These are phyloP conservation scores for Kingdonia uniflora DNA, from an alignment of 164 flowering plant genomes.

Conservation along the genomic window DNA sequence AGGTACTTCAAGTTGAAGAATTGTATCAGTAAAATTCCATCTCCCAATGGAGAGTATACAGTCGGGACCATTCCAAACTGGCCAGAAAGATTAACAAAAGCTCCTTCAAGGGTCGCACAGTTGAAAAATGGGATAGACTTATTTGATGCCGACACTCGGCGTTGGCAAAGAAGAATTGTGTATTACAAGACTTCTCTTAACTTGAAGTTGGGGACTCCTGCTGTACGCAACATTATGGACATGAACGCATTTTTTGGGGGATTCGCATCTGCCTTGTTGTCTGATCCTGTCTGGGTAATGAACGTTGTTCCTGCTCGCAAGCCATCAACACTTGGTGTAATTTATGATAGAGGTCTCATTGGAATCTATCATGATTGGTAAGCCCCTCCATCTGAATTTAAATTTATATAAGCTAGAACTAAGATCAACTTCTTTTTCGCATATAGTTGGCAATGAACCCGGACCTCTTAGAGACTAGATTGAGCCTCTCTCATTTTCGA, in stretches of 20 bases:
- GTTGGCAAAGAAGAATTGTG: conserved; percentile 78
- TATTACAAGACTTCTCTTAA: conserved; percentile 79
- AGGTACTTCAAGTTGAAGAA: conserved; percentile 82
- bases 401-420: too few relatives aligned
- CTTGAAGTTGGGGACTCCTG: conserved; percentile 71
- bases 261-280: conserved; percentile 74
- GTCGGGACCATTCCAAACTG: conserved; percentile 74
- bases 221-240: conserved; percentile 91
- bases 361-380: conserved; percentile 97
- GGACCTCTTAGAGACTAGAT: too few relatives aligned
- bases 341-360: conserved; percentile 92
- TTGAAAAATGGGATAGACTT: conserved; percentile 74
- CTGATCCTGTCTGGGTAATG: conserved; percentile 99
- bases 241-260: conserved; percentile 98
- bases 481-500: too few relatives aligned
- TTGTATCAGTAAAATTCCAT: conserved; percentile 57
- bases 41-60: conserved; percentile 52
- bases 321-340: conserved; percentile 62
- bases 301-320: conserved; percentile 85
- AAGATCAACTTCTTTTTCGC: too few relatives aligned
- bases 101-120: conserved; percentile 57
- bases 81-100: conserved; percentile 71
- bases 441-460: too few relatives aligned
- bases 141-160: conserved; percentile 79
- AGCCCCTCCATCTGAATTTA: conserved; percentile 14